phyloP scores from a whole-genome alignment of 345 rosid species.

The Laguncularia racemosa region DNA sequence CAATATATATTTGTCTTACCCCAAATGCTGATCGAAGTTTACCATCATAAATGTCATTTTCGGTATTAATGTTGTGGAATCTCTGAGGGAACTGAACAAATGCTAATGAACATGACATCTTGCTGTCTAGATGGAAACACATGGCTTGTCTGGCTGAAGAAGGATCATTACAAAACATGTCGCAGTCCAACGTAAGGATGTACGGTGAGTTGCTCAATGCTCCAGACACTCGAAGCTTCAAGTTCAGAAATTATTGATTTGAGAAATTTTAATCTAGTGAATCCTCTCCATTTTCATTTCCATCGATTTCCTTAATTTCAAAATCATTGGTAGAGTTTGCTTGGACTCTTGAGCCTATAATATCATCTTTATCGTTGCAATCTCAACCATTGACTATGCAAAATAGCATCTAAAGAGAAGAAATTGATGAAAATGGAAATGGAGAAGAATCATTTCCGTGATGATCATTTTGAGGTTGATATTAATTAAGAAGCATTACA shows the following conservation, averaged over 20 bases:
- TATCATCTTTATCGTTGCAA: no score
- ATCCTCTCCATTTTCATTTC: no score
- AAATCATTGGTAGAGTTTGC: no score
- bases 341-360: no score
- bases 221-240: slow-evolving; percentile 35
- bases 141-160: slow-evolving; percentile 20
- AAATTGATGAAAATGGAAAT: no score
- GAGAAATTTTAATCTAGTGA: no score
- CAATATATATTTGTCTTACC: neutral
- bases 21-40: neutral
- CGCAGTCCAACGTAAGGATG: slow-evolving; percentile 37
- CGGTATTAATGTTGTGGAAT: slow-evolving; percentile 19
- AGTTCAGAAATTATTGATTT: neutral
- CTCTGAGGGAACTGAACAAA: slow-evolving; percentile 34
- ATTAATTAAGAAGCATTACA: slow-evolving; percentile 12
- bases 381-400: no score
- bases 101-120: slow-evolving; percentile 20
- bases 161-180: slow-evolving; percentile 35
- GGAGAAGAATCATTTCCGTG: no score
- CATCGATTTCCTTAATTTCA: no score
- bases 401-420: no score
- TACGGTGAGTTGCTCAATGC: slow-evolving; percentile 28
- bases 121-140: slow-evolving; percentile 43
- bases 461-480: no score
- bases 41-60: slow-evolving; percentile 31